phyloP scores from a whole-genome alignment of 805 yeast genomes.

The Helenozyma rhizophorensis region DNA sequence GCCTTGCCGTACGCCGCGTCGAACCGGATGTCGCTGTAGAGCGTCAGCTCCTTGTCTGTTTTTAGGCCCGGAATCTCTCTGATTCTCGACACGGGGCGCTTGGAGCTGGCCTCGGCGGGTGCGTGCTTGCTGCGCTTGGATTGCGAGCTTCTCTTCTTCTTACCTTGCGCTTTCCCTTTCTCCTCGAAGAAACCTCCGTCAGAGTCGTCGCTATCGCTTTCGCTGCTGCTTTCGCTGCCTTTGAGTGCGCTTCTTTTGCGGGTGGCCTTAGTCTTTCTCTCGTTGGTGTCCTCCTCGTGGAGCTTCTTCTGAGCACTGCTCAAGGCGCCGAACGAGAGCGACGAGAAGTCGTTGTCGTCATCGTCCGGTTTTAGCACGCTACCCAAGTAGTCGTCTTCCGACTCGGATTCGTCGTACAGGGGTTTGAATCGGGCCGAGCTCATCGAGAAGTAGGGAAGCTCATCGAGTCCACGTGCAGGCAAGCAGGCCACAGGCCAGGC shows the following conservation, averaged over 20 bases:
- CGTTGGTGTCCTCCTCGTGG: conserved; percentile 16
- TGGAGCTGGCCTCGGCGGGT: conserved; percentile 76
- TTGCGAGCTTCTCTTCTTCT: conserved; percentile 8
- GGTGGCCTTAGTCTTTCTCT: conserved; percentile 10
- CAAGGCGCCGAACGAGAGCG: conserved; percentile 62
- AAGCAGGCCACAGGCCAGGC: no score
- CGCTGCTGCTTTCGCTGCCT: conserved; percentile 6
- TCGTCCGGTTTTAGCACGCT: conserved; percentile 7
- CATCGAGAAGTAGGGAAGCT: background rate
- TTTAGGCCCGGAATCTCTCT: conserved; percentile 72
- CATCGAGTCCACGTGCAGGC: no score
- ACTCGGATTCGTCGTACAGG: conserved; percentile 13
- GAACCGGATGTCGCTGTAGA: conserved; percentile 81
- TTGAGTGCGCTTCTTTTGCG: conserved; percentile 11
- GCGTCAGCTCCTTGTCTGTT: conserved; percentile 28
- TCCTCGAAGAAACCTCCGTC: conserved; percentile 13
- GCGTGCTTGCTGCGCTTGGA: conserved; percentile 65
- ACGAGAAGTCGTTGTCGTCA: conserved; percentile 42
- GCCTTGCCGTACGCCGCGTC: conserved; percentile 88
- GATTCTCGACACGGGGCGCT: conserved; percentile 61
- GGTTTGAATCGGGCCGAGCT: conserved; percentile 8
- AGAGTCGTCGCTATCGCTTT: conserved; percentile 15
- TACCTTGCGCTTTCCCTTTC: conserved; percentile 1
- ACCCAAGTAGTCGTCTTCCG: conserved; percentile 17
- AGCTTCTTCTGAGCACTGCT: conserved; percentile 55